Base-by-base conservation (phyloP, 768 basidiomycete species). In the Podaxis rugospora region DNA sequence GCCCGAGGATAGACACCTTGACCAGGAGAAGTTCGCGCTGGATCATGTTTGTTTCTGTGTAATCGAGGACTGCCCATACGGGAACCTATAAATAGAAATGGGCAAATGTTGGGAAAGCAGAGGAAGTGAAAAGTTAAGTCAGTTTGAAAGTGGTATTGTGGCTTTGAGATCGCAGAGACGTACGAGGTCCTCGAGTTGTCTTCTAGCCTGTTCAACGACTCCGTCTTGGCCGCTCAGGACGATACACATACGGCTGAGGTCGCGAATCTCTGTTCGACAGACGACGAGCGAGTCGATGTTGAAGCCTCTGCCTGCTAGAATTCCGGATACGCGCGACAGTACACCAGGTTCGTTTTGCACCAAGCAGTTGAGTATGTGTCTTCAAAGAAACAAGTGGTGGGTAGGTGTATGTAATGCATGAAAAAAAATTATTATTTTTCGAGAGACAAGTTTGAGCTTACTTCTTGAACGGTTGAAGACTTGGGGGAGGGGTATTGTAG, bases 321-420 rank as follows among this genome's bases (percentile, higher is more conserved):
- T 98, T 57, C 97, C 97, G 5, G 96, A 96, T 2, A 99, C 95
- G 67, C 97, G 90, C 28, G 96, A 97, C 11, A 99, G 83, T n/a
- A 99, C 97, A 69, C 97, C 97, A 2, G 97, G 97, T 76, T 99
- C 97, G 72, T 99, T 98, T 75, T 99, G 97, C 3, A 98, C 97
- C 62, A 99, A 86, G 73, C 95, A 98, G 77, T 99, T 98, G 64
- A 98, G 83, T 61, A 95, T 84, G 70, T 98, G 96, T 73, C 95
- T 98, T 68, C 50, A 63, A 62, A 55, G 58, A 57, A 51, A 55
- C 64, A 62, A 57, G 66, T 47, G 40, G 59, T 51, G 49, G 49
- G 50, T 51, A 14, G 13, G 4, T 16, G 40, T 0, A 6, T 2
- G n/a, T 3, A 52, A 54, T 50, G 49, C 32, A 51, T 18, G 32